Evolutionary conservation across 2,329 filamentous ascomycete genomes (phyloP).

Genomic region (Paracoccidioides lutzii): DNA sequence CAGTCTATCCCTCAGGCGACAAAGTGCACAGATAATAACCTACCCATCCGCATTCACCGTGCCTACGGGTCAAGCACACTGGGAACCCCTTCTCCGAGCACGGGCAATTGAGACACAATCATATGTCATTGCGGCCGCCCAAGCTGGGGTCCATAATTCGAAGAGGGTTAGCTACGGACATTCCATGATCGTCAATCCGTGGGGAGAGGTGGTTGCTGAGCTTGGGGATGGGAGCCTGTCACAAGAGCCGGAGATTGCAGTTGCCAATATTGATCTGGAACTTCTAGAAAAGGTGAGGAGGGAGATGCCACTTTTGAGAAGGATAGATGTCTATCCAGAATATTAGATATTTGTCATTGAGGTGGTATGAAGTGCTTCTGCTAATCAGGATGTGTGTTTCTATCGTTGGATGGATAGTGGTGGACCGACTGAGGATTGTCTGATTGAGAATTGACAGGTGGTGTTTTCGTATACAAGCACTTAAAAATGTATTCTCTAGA

Average conservation of each 20-base stretch:
- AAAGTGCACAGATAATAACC: constrained; percentile 61
- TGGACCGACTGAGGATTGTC: background rate
- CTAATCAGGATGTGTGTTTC: background rate
- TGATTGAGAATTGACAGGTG: background rate
- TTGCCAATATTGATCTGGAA: constrained; percentile 43
- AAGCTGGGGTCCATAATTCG: constrained; percentile 61
- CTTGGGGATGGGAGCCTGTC: constrained; percentile 34
- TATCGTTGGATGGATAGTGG: background rate
- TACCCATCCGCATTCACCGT: constrained; percentile 89
- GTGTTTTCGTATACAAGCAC: background rate
- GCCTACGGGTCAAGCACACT: constrained; percentile 72
- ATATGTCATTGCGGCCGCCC: constrained; percentile 77
- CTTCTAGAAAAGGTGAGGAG: constrained; percentile 40
- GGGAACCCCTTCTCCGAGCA: constrained; percentile 64
- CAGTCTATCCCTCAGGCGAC: constrained; percentile 50
- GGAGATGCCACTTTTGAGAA: constrained; percentile 45
- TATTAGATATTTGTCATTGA: constrained; percentile 16
- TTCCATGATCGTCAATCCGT: constrained; percentile 74
- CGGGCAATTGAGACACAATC: constrained; percentile 81
- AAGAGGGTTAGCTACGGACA: constrained; percentile 74
- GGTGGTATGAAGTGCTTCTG: background rate
- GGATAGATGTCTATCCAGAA: constrained; percentile 40
- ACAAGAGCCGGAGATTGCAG: constrained; percentile 34
- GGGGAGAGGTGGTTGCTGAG: constrained; percentile 62
- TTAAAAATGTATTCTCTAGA: background rate